Evolutionary conservation across 257 asterid genomes (phyloP).

Genomic region (Nicotiana obtusifolia): DNA sequence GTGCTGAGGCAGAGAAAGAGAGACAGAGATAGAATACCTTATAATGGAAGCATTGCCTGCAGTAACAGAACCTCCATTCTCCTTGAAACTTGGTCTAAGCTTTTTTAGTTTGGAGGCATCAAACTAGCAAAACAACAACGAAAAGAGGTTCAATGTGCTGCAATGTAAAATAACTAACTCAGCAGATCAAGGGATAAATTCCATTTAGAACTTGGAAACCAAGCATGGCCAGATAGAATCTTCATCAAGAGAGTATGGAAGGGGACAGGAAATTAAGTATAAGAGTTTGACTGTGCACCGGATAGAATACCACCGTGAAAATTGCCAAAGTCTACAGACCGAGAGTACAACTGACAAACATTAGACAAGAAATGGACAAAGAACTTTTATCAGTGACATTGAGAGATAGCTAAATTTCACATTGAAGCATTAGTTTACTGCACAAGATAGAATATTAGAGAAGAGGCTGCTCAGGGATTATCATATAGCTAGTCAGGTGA

Average conservation of each 20-base stretch:
- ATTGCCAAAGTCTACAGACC: not conserved
- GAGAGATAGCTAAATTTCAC: not conserved
- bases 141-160: not conserved
- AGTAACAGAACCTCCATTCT: slow-evolving; percentile 84
- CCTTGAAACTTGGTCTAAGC: slow-evolving; percentile 84
- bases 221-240: not conserved
- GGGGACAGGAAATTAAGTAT: not conserved
- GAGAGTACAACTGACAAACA: not conserved
- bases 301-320: not conserved
- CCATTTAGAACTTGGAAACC: not conserved
- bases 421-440: not conserved
- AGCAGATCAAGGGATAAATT: not conserved
- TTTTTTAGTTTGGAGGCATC: slow-evolving; percentile 71
- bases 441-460: not conserved
- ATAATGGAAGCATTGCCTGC: slow-evolving; percentile 97
- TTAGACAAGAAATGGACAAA: not conserved
- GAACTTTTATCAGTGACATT: not conserved
- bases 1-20: slow-evolving; percentile 9
- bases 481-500: not conserved
- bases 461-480: not conserved
- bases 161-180: not conserved
- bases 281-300: not conserved
- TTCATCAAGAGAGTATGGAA: not conserved
- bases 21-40: slow-evolving; percentile 47
- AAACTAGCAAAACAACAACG: slow-evolving; percentile 46